Percentiles rank a stretch among this genome's conserved stretches.
Conservation (phyloP, 768 basidiomycete species). For the Krasilnikovozyma curviuscula region DNA sequence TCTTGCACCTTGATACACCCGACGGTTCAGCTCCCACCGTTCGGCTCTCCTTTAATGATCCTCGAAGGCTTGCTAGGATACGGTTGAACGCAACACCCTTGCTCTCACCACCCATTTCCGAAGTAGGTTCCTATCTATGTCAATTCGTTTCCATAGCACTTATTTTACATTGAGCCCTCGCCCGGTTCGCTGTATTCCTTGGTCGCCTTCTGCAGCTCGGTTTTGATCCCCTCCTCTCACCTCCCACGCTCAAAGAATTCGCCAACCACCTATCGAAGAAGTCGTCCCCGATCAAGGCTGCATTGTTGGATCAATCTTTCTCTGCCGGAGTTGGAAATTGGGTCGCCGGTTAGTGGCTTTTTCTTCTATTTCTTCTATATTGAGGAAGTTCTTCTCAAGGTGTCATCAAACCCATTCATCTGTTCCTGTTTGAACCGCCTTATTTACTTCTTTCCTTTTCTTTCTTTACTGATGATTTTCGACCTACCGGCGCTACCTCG, state of each 20-base stretch:
- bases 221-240: slow-evolving; percentile 5
- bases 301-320: slow-evolving; percentile 20
- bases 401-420: too few species aligned
- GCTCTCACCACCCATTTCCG: slow-evolving; percentile 2
- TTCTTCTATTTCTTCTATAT: too few species aligned
- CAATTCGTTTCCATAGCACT: too few species aligned
- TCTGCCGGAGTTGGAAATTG: slow-evolving; percentile 18
- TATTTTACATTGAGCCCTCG: neutral
- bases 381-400: too few species aligned
- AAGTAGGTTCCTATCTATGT: neutral
- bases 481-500: neutral
- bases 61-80: slow-evolving; percentile 4
- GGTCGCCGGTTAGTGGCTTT: slow-evolving; percentile 11
- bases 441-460: neutral
- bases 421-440: too few species aligned
- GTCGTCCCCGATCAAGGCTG: slow-evolving; percentile 20
- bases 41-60: slow-evolving; percentile 6
- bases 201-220: neutral
- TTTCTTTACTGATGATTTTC: neutral
- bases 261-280: slow-evolving; percentile 5
- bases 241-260: slow-evolving; percentile 11
- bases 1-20: neutral
- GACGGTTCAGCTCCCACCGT: neutral
- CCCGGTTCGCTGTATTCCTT: neutral
- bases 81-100: neutral